Percentiles rank a stretch among this genome's conserved stretches.
phyloP scores from a whole-genome alignment of 2,329 filamentous ascomycete genomes.

The Epichloe uncinata region DNA sequence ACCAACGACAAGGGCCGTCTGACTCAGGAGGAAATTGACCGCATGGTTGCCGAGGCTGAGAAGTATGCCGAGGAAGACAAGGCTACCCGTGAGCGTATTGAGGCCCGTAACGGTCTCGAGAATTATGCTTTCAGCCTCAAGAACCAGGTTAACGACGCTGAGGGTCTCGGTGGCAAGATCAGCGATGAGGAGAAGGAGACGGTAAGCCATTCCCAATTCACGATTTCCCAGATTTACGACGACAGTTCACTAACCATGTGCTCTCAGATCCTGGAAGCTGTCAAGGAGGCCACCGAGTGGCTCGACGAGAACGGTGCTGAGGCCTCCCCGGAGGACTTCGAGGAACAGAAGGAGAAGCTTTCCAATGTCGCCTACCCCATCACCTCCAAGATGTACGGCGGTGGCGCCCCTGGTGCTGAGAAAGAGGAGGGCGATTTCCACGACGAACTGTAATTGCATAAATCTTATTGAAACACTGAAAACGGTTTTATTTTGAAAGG shows the following conservation, averaged over 20 bases:
- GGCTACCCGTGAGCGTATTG: conserved; percentile 91
- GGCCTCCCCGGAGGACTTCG: conserved; percentile 84
- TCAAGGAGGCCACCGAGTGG: conserved; percentile 97
- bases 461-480: conserved; percentile 9
- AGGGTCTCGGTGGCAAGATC: conserved; percentile 96
- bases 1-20: conserved; percentile 99
- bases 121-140: conserved; percentile 99
- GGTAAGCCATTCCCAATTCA: conserved; percentile 33
- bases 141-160: conserved; percentile 97
- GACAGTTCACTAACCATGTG: conserved; percentile 23
- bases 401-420: conserved; percentile 38
- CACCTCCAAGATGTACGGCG: conserved; percentile 90
- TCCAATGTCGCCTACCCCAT: conserved; percentile 95
- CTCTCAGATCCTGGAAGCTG: conserved; percentile 67
- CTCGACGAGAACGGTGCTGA: conserved; percentile 85
- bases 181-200: conserved; percentile 97
- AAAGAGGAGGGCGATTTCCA: conserved; percentile 63
- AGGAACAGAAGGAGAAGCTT: conserved; percentile 99
- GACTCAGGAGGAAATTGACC: conserved; percentile 92
- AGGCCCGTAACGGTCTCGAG: conserved; percentile 91
- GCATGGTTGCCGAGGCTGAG: conserved; percentile 97
- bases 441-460: conserved; percentile 61
- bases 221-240: not conserved
- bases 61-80: conserved; percentile 99
- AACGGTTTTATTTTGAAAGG: conserved; percentile 5